Conservation (phyloP, 257 asterid genomes). For the Penstemon davidsonii region DNA sequence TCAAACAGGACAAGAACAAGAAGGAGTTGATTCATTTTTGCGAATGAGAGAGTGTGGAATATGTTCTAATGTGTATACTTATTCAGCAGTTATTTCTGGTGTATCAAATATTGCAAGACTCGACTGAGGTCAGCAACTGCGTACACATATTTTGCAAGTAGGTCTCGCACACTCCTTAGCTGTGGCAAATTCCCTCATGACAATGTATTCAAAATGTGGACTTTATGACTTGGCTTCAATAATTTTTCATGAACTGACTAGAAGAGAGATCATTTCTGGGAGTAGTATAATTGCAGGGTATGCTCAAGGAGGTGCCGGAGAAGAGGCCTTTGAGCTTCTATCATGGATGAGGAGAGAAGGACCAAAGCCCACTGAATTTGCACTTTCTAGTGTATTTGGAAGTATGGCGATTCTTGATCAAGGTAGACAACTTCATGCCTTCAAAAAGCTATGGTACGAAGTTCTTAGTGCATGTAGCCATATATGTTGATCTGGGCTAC, state of each 20-base stretch:
- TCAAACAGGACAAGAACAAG: conserved; percentile 60
- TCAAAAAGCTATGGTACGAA: conserved; percentile 48
- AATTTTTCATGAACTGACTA: conserved; percentile 53
- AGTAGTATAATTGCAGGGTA: conserved; percentile 82
- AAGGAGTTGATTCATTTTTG: conserved; percentile 57
- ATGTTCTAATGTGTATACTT: conserved; percentile 74
- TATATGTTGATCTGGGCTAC: conserved; percentile 62
- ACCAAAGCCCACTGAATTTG: conserved; percentile 79
- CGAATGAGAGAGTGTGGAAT: conserved; percentile 57
- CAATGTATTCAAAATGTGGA: conserved; percentile 80
- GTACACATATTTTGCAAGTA: conserved; percentile 54
- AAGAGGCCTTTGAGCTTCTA: conserved; percentile 69
- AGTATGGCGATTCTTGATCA: conserved; percentile 73
- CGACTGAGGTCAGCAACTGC: conserved; percentile 77
- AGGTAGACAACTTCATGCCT: conserved; percentile 83
- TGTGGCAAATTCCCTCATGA: conserved; percentile 73
- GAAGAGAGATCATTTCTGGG: conserved; percentile 79
- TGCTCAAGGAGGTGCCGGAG: conserved; percentile 74
- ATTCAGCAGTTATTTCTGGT: conserved; percentile 73
- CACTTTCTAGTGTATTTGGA: conserved; percentile 77
- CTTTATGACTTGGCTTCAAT: conserved; percentile 41
- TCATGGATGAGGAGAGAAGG: conserved; percentile 78
- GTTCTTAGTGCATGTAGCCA: conserved; percentile 87
- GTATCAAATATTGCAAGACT: conserved; percentile 62
- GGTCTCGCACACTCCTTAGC: conserved; percentile 59